phyloP scores from a whole-genome alignment of 202 grass and related monocot species.

The Cymbopogon flexuosus region DNA sequence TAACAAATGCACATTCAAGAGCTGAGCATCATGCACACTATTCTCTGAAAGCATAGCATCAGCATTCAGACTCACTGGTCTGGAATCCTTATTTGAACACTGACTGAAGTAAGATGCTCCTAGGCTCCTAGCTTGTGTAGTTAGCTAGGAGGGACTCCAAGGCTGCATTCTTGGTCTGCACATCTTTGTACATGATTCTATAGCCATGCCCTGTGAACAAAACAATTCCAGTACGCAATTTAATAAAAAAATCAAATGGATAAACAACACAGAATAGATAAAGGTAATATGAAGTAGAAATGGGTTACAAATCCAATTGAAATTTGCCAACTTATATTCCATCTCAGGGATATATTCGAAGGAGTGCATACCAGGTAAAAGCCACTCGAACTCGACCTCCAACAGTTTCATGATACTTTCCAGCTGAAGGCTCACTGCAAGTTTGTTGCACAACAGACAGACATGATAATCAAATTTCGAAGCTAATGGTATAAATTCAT shows the following conservation, averaged over 20 bases:
- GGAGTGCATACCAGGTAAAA: conserved; percentile 58
- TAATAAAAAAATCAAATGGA: background rate
- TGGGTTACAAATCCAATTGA: background rate
- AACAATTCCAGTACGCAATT: background rate
- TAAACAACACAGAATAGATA: background rate
- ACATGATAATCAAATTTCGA: background rate
- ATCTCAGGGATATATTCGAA: background rate
- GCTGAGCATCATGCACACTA: background rate
- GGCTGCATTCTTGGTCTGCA: conserved; percentile 54
- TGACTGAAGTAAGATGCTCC: background rate
- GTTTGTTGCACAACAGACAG: conserved; percentile 9
- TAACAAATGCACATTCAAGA: background rate
- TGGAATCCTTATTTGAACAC: background rate
- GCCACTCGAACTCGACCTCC: conserved; percentile 54
- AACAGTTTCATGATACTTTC: conserved; percentile 71
- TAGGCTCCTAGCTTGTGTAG: conserved; percentile 37
- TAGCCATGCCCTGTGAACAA: conserved; percentile 61
- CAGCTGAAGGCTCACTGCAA: conserved; percentile 59
- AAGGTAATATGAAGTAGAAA: background rate
- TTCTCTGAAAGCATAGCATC: background rate
- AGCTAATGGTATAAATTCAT: conserved; percentile 4
- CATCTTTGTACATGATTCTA: conserved; percentile 53
- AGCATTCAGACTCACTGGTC: background rate
- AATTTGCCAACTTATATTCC: background rate
- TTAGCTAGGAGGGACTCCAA: conserved; percentile 46